These are phyloP conservation scores for Saccharomycopsis babjevae DNA, from an alignment of 805 yeast species.

Conservation along the genomic window DNA sequence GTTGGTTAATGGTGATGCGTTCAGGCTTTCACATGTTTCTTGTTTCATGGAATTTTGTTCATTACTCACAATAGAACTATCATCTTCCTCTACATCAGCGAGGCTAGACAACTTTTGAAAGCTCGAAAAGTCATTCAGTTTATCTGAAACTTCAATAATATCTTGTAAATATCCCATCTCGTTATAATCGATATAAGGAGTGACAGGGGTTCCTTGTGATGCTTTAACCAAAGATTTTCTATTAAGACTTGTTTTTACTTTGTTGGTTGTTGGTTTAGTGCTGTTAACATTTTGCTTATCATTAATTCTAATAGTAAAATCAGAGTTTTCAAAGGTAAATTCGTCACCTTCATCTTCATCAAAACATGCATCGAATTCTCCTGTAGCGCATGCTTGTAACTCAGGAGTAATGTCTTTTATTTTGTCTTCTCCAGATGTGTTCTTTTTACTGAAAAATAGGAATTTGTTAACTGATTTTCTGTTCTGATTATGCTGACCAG, in stretches of 20 bases:
- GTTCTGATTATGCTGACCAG: conserved; percentile 1
- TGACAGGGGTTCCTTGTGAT: not conserved
- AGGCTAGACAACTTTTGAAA: not conserved
- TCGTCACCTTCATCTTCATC: not conserved
- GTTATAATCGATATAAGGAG: conserved; percentile 1
- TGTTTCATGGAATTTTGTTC: not conserved
- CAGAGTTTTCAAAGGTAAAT: not conserved
- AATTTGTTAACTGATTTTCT: not conserved
- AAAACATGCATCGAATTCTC: not conserved
- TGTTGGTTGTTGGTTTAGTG: not conserved
- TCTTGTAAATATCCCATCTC: conserved; percentile 13
- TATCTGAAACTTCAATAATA: conserved; percentile 5
- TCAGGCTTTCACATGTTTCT: not conserved
- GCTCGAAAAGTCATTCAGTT: not conserved
- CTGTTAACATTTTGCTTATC: not conserved
- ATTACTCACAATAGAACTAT: not conserved
- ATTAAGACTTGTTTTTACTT: not conserved
- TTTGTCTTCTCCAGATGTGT: not conserved
- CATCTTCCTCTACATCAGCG: not conserved
- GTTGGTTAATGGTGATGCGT: not conserved
- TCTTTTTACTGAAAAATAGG: not conserved
- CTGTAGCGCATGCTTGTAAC: not conserved
- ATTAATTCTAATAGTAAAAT: not conserved
- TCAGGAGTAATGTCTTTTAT: not conserved
- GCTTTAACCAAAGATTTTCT: not conserved